phyloP scores from a whole-genome alignment of 2,329 filamentous ascomycete species.

The Cladosporium sp. region DNA sequence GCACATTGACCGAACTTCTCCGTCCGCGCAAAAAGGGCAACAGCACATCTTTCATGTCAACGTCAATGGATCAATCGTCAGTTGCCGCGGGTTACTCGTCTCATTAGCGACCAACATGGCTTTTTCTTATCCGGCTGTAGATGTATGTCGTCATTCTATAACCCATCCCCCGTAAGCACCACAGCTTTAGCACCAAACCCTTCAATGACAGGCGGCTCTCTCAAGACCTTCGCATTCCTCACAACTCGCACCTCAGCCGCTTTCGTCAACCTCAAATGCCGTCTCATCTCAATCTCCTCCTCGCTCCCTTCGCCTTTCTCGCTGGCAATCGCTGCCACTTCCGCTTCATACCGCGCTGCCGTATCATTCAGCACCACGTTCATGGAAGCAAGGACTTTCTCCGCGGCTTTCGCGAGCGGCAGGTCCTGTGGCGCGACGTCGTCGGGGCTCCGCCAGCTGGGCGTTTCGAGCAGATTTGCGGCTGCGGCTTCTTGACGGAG shows the following conservation, averaged over 20 bases:
- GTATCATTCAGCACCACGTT: constrained; percentile 73
- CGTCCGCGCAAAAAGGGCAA: too few species aligned
- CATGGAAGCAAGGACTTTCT: constrained; percentile 91
- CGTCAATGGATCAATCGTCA: too few species aligned
- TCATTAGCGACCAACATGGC: too few species aligned
- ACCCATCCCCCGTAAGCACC: neutral
- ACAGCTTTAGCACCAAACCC: constrained; percentile 50
- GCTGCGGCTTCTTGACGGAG: constrained; percentile 74
- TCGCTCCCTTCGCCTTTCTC: constrained; percentile 41
- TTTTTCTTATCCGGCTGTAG: too few species aligned
- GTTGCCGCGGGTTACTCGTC: too few species aligned
- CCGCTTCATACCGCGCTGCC: constrained; percentile 54
- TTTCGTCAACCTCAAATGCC: constrained; percentile 68
- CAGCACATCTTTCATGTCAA: too few species aligned
- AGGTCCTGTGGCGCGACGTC: constrained; percentile 64
- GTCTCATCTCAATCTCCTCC: constrained; percentile 36
- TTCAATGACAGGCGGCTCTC: constrained; percentile 62
- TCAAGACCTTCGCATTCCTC: constrained; percentile 65
- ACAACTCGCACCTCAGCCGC: constrained; percentile 86
- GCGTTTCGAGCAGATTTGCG: constrained; percentile 48
- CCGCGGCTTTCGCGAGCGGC: constrained; percentile 76
- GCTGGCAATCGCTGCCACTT: constrained; percentile 41
- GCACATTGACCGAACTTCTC: too few species aligned
- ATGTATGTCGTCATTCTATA: neutral
- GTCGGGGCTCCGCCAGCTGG: constrained; percentile 75